phyloP scores from a whole-genome alignment of 73 alveolate species.

The Uronychia setigera region DNA sequence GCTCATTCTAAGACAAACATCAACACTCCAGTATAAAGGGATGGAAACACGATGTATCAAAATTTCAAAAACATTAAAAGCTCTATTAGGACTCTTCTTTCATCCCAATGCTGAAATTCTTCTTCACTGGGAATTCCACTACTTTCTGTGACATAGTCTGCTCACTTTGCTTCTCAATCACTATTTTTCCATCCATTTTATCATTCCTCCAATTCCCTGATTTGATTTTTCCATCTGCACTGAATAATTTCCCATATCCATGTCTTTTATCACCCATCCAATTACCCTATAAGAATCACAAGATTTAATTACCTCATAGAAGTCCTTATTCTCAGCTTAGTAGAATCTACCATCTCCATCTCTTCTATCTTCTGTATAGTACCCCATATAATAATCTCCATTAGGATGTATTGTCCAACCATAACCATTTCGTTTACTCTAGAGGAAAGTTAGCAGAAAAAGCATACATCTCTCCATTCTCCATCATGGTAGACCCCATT shows the following conservation, averaged over 20 bases:
- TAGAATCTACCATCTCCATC: conserved; percentile 15
- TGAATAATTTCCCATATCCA: background rate
- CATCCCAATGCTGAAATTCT: no score
- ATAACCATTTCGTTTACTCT: background rate
- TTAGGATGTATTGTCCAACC: background rate
- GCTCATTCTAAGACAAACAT: no score
- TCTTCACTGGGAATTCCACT: background rate
- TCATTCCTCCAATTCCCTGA: background rate
- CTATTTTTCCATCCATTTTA: background rate
- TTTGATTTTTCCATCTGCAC: background rate
- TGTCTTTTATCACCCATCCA: background rate
- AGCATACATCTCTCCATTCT: background rate
- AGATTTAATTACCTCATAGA: background rate
- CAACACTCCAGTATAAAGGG: no score
- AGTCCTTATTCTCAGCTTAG: conserved; percentile 11
- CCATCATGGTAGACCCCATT: background rate
- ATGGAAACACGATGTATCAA: no score
- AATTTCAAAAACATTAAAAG: no score
- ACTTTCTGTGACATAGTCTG: background rate
- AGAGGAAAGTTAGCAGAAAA: background rate
- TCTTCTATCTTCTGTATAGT: background rate
- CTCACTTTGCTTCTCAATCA: background rate
- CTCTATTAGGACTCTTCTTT: no score
- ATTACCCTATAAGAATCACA: background rate
- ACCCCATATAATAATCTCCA: conserved; percentile 39